A percentile compares a stretch with the other conserved stretches of the same genome.
Conservation (phyloP, 306 rosid species). For the Malus asiatica region DNA sequence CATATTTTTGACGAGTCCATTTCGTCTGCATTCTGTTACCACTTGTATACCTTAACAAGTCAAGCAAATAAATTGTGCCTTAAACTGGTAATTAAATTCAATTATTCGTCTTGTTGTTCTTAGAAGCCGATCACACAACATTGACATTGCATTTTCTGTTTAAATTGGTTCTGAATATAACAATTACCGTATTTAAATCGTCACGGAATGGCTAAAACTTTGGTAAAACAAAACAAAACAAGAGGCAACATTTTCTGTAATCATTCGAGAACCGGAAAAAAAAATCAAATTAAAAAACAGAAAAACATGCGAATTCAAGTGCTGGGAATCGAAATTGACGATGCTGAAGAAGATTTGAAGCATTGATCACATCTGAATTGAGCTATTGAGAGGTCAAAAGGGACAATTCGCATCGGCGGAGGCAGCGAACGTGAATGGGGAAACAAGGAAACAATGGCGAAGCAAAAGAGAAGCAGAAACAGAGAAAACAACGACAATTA, state of each 20-base stretch:
- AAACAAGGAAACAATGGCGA: slow-evolving; percentile 5
- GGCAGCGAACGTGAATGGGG: not conserved
- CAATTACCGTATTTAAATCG: not conserved
- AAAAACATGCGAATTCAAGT: not conserved
- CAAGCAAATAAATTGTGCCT: not conserved
- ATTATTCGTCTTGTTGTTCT: not conserved
- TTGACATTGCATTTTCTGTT: not conserved
- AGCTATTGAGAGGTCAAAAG: not conserved
- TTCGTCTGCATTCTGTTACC: not conserved
- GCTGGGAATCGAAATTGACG: not conserved
- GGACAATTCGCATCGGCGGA: slow-evolving; percentile 4
- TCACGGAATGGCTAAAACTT: not conserved
- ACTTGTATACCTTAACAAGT: not conserved
- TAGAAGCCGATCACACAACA: not conserved
- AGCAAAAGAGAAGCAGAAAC: not conserved
- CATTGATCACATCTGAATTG: slow-evolving; percentile 3
- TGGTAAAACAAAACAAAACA: not conserved
- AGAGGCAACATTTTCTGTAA: not conserved
- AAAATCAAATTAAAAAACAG: not conserved
- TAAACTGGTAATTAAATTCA: not conserved
- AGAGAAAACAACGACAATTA: not conserved
- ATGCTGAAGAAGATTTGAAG: not conserved
- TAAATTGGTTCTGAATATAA: not conserved
- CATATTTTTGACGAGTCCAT: not conserved
- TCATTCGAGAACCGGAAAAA: not conserved